Evolutionary conservation across 2,329 filamentous ascomycete genomes (phyloP).

Genomic region (Ophiosphaerella korrae): DNA sequence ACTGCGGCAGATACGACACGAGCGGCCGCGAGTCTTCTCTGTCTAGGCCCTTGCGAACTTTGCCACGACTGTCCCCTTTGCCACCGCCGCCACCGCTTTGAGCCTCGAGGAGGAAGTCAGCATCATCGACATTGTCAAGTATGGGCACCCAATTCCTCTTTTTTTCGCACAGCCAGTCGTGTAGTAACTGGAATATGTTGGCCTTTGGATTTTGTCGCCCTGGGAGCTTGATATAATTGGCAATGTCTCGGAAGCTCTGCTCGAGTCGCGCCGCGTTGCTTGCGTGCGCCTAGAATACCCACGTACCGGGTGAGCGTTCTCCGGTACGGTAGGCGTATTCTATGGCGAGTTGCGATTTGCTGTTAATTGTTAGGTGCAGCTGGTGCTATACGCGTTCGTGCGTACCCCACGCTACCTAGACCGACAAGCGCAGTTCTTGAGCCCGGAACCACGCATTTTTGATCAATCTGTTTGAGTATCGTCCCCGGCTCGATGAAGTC

Average conservation of each 20-base stretch:
- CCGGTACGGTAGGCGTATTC: conserved; percentile 5
- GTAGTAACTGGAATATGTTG: no score
- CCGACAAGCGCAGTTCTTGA: no score
- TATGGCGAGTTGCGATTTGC: conserved; percentile 14
- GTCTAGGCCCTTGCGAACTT: neutral
- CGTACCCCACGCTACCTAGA: neutral
- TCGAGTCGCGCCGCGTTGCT: neutral
- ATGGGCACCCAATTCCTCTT: conserved; percentile 4
- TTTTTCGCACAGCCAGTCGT: neutral
- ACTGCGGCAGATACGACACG: neutral
- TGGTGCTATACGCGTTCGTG: neutral
- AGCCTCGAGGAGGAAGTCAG: neutral
- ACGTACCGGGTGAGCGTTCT: conserved; percentile 1
- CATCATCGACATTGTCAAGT: conserved; percentile 1
- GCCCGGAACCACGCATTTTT: neutral
- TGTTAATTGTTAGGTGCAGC: neutral
- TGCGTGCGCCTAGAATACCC: conserved; percentile 3
- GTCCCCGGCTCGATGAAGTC: no score
- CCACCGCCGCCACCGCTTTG: no score
- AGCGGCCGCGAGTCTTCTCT: neutral
- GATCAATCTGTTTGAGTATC: no score
- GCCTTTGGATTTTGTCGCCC: no score
- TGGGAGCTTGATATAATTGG: no score
- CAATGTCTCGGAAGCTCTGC: no score
- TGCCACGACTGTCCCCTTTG: neutral